Conservation (phyloP, 768 basidiomycete species). For the Serendipita vermifera region DNA sequence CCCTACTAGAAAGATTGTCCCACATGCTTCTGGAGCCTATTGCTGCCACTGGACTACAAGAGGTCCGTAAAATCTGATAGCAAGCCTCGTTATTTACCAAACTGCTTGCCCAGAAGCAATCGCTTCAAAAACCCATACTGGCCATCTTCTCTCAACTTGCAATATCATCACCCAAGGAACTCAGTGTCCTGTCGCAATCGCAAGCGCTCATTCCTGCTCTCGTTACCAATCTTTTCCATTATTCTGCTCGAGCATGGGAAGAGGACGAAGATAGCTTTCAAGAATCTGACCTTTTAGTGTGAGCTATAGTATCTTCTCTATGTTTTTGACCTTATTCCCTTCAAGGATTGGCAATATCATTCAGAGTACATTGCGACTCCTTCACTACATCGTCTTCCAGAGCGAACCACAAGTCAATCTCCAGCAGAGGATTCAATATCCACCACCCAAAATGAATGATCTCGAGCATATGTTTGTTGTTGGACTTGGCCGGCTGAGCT, state of each 20-base stretch:
- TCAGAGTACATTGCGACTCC: conserved; percentile 42
- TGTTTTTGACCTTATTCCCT: conserved; percentile 10
- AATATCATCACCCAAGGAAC: conserved; percentile 28
- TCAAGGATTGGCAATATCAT: conserved; percentile 3
- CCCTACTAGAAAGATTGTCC: conserved; percentile 13
- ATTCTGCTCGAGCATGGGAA: conserved; percentile 53
- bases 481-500: conserved; percentile 63
- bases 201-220: conserved; percentile 51
- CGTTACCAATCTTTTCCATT: conserved; percentile 39
- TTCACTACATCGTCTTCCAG: conserved; percentile 50
- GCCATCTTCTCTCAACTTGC: conserved; percentile 31
- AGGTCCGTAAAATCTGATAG: neutral
- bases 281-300: conserved; percentile 29
- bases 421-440: conserved; percentile 43
- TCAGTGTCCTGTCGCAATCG: conserved; percentile 33
- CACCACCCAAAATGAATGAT: conserved; percentile 41
- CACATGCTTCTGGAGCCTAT: conserved; percentile 11
- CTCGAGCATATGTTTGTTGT: conserved; percentile 59
- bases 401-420: conserved; percentile 38
- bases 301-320: conserved; percentile 16
- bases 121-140: conserved; percentile 28
- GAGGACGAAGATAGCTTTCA: conserved; percentile 35
- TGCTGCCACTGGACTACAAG: neutral
- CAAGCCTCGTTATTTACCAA: neutral
- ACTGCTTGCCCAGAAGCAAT: conserved; percentile 22